Evolutionary conservation across 306 rosid species (phyloP).

Genomic region (Pterocarpus santalinus): DNA sequence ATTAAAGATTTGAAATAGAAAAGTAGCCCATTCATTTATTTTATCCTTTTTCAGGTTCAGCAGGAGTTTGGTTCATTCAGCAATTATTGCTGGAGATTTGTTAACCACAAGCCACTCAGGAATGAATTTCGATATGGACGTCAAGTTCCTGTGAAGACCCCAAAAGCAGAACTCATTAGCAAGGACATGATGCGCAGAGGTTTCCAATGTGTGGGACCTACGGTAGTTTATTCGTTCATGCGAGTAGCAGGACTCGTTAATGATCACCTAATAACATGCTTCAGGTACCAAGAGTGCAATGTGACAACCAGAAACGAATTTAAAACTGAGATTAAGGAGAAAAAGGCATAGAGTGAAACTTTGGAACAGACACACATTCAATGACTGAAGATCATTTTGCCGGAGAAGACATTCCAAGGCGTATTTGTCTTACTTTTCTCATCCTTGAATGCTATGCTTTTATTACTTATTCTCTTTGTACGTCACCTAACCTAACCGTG

Average conservation of each 20-base stretch:
- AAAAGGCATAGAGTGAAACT: conserved; percentile 31
- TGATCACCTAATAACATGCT: conserved; percentile 81
- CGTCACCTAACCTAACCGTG: conserved; percentile 55
- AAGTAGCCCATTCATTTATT: conserved; percentile 1
- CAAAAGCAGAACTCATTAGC: conserved; percentile 87
- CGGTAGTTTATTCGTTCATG: conserved; percentile 88
- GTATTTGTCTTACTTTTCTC: conserved; percentile 8
- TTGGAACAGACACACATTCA: conserved; percentile 2
- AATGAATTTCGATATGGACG: conserved; percentile 78
- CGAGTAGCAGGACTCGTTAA: conserved; percentile 87
- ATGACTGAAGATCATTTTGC: conserved; percentile 22
- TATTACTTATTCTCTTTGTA: conserved; percentile 37
- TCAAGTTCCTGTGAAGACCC: conserved; percentile 87
- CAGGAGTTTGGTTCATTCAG: conserved; percentile 89
- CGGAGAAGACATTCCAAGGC: neutral
- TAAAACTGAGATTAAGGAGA: conserved; percentile 51
- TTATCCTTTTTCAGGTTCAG: conserved; percentile 60
- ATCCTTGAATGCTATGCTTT: conserved; percentile 29
- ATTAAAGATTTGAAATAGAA: too few relatives aligned
- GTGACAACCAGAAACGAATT: conserved; percentile 41
- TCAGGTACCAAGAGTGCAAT: conserved; percentile 67
- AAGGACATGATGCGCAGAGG: conserved; percentile 95
- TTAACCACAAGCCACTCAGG: conserved; percentile 70
- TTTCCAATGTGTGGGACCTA: conserved; percentile 95
- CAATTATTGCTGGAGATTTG: conserved; percentile 89